Conservation (phyloP, 1,284 basidiomycete species). For the Sanguinoderma infundibulare region DNA sequence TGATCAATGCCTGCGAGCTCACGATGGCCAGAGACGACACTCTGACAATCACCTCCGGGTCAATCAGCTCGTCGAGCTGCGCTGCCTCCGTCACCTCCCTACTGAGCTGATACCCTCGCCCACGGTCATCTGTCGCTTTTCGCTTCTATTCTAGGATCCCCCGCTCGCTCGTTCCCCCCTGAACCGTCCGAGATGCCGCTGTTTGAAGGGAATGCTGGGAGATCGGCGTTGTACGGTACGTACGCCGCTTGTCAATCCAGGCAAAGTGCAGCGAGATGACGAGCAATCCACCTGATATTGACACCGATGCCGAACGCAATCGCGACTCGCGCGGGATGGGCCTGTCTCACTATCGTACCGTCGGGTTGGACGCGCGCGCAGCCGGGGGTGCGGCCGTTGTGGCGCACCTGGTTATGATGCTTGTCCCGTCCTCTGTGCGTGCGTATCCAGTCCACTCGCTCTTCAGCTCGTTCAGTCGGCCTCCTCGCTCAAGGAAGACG, state of each 20-base stretch:
- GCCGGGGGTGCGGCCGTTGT: conserved; percentile 22
- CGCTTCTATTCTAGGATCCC: not conserved
- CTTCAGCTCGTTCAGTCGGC: not conserved
- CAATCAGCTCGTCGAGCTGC: not conserved
- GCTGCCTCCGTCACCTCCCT: not conserved
- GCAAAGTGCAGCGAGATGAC: not conserved
- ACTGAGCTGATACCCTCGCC: not conserved
- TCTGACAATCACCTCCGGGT: not conserved
- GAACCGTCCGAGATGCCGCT: conserved; percentile 14
- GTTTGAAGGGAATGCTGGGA: conserved; percentile 18
- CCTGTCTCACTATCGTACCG: no score
- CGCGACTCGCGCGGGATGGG: not conserved
- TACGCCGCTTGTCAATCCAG: not conserved
- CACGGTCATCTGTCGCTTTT: not conserved
- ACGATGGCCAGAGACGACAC: conserved; percentile 11
- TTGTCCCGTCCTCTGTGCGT: conserved; percentile 29
- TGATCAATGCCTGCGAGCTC: not conserved
- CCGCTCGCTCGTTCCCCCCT: not conserved
- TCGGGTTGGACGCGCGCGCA: not conserved
- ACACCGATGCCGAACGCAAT: not conserved
- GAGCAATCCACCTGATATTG: not conserved
- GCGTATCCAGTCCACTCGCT: conserved; percentile 8
- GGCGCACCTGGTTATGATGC: conserved; percentile 24
- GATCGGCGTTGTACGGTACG: conserved; percentile 24
- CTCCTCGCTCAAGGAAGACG: not conserved